Percentiles rank a stretch among this genome's conserved stretches.
phyloP scores from a whole-genome alignment of 139 green algal species.

The Picochlorum sp. region DNA sequence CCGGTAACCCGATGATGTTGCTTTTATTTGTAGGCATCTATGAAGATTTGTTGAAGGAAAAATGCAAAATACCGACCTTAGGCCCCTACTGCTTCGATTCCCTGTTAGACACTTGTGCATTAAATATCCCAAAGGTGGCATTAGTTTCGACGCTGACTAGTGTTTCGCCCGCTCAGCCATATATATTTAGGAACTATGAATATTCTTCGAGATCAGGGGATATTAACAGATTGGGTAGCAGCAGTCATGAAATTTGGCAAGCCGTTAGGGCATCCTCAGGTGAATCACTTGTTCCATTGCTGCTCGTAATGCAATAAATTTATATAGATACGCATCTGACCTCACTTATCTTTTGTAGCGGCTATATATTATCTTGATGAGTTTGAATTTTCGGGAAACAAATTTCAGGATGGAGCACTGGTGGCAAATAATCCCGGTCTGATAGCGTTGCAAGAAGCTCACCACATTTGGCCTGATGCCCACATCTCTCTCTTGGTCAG shows the following conservation, averaged over 20 bases:
- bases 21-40: slow-evolving; percentile 42
- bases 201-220: slow-evolving; percentile 20
- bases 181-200: slow-evolving; percentile 87
- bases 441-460: slow-evolving; percentile 75
- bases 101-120: slow-evolving; percentile 56
- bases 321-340: too few relatives aligned
- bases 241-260: slow-evolving; percentile 72
- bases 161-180: slow-evolving; percentile 66
- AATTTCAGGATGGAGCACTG: slow-evolving; percentile 88
- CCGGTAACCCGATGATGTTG: not conserved
- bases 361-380: slow-evolving; percentile 88
- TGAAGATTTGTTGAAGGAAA: slow-evolving; percentile 68
- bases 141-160: slow-evolving; percentile 71
- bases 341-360: slow-evolving; percentile 6
- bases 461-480: slow-evolving; percentile 69
- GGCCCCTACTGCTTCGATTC: slow-evolving; percentile 10
- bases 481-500: slow-evolving; percentile 73
- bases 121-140: slow-evolving; percentile 62
- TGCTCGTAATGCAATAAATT: not conserved
- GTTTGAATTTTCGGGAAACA: slow-evolving; percentile 54
- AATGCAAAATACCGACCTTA: slow-evolving; percentile 39
- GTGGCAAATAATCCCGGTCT: slow-evolving; percentile 88
- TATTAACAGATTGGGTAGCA: slow-evolving; percentile 31
- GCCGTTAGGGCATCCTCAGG: slow-evolving; percentile 80
- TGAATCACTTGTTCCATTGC: slow-evolving; percentile 8